Evolutionary conservation across 352 stramenopile species (phyloP), one percentile per base, ranked within the genome.

Genomic region (Phytophthora kernoviae): DNA sequence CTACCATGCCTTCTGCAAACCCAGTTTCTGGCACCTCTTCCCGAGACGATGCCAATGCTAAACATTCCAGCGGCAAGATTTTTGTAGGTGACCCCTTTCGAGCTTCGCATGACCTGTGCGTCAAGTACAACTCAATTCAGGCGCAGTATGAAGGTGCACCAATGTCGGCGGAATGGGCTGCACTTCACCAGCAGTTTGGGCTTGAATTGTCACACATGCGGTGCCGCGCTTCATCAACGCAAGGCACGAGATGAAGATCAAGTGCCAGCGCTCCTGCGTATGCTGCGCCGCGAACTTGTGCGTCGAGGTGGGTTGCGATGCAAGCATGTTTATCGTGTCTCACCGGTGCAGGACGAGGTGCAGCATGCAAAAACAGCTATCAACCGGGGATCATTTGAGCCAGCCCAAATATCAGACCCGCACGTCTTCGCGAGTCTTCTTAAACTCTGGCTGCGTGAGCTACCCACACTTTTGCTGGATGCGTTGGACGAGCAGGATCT

Each of bases 271-370:
- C 57, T 88, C 2, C 21, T 87, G 9, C 73, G 77, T 4, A 84
- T 88, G 67, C 42, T 88, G 18, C 77, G 75, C 10, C 76, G 77
- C 4, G 78, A 90, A 34, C 68, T 90, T 4, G 12, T 87, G 21
- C 46, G 63, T 20, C 62, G 77, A 12, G 73, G 72, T 36, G 78
- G 78, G 20, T 47, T 87, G 17, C 47, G 40, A 1, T 66, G 49
- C 62, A 80, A 84, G 49, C 85, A 81, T 65, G 76, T 89, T 11
- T 91, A 89, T 63, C 65, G 81, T 5, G 73, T 78, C 6, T 84
- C 76, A 0, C 74, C 79, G 0, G 63, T 87, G 33, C 64, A 83
- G 21, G 62, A 68, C 11, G 66, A 87, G 17, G 47, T 87, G 5
- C 62, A 73, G 18, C 52, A 50, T 18, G 66, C 71, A 9, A 87